Evolutionary conservation across 208 protist genomes (phyloP), one percentile per base, ranked within the genome.

Genomic region (Trypanosoma congolense): DNA sequence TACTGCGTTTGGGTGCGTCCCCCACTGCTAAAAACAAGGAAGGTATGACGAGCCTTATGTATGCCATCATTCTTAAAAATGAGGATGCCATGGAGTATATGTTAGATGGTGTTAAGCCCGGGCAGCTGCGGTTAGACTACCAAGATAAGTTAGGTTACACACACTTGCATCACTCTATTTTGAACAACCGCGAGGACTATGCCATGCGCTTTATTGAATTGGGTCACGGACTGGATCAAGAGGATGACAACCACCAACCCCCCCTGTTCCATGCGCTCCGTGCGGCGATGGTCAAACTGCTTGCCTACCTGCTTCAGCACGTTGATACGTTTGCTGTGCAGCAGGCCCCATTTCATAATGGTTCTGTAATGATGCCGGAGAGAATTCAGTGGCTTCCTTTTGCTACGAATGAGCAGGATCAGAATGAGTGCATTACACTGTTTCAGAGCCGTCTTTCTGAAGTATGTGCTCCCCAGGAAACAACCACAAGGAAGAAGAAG

Each of bases 281-380:
- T 2, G 79, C 61, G 3, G 78, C 73, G 6, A 90, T 91, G 81
- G 55, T 73, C 47, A 2, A 9, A 29, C 68, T 91, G 18, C 67
- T 77, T 41, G 58, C 52, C 19, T 58, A 70, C 28, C 55, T 90
- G 29, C 42, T 88, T 35, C 50, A 75, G 43, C 41, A 66, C 26
- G 62, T 74, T 31, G 87, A 93, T 28, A 36, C 68, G 4, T 90
- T 93, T 49, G 56, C 77, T 16, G 69, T 94, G 18, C 87, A 94
- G 56, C 80, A 80, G 33, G 77, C 79, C 19, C 74, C 77, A 3
- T 88, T 90, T 51, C 87, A 94, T 67, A 90, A 94, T 65, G 80
- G 83, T 24, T 70, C 73, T 21, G 74, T 65, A 16, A 73, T 94
- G 48, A 42, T 85, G 50, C 70, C 68, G 5, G 87, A 94, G 14